phyloP scores from a whole-genome alignment of 768 basidiomycete genomes.

The Imleria badia region DNA sequence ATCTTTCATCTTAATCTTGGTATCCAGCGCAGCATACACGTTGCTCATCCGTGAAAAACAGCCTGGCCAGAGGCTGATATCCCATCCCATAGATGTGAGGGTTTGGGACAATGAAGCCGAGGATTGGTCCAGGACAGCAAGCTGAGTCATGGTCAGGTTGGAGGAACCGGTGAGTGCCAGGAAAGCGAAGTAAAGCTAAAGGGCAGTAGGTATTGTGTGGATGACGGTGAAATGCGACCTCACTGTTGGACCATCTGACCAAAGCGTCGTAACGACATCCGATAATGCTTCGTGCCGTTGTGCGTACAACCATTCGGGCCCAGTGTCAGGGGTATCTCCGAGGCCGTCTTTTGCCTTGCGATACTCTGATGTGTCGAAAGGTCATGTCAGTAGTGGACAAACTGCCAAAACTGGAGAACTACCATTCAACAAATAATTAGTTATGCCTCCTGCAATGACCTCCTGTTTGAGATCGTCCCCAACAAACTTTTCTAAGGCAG shows the following conservation, averaged over 20 bases:
- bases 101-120: conserved; percentile 24
- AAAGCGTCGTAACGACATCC: conserved; percentile 6
- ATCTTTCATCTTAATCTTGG: conserved; percentile 27
- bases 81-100: conserved; percentile 13
- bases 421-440: conserved; percentile 17
- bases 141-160: conserved; percentile 28
- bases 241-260: conserved; percentile 19
- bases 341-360: conserved; percentile 19
- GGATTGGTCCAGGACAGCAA: conserved; percentile 31
- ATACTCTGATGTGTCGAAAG: conserved; percentile 18
- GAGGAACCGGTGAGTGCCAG: conserved; percentile 26
- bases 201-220: not conserved
- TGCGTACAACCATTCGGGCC: conserved; percentile 13
- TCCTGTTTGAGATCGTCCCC: conserved; percentile 16
- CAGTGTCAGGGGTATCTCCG: conserved; percentile 12
- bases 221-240: not conserved
- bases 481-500: conserved; percentile 13
- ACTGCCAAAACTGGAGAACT: not conserved
- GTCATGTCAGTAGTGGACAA: not conserved
- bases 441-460: conserved; percentile 22
- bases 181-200: conserved; percentile 31
- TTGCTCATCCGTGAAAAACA: conserved; percentile 20
- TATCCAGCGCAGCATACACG: conserved; percentile 22
- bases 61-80: conserved; percentile 9
- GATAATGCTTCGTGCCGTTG: conserved; percentile 1